A percentile compares a stretch with the other conserved stretches of the same genome.
Conservation (phyloP, 176 grass and related monocot genomes). For the Bothriochloa decipiens region DNA sequence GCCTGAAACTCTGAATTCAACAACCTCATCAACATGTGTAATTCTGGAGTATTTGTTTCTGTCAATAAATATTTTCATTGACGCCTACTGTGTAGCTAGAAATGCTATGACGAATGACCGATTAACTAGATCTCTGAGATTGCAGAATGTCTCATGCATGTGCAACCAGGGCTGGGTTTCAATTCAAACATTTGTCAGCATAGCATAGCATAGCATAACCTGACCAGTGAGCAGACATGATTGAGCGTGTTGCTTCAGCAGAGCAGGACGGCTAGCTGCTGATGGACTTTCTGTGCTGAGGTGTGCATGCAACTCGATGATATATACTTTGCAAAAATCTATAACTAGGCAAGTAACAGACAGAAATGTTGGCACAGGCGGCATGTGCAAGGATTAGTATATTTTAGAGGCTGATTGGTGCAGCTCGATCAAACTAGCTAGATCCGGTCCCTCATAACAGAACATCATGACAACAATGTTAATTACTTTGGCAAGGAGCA, state of each 20-base stretch:
- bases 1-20: constrained; percentile 7
- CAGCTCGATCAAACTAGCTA: background rate
- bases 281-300: background rate
- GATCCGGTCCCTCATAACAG: background rate
- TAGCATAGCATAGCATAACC: background rate
- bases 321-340: too few species aligned
- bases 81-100: background rate
- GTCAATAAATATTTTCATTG: background rate
- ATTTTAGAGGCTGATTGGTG: background rate
- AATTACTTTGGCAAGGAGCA: background rate
- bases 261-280: background rate
- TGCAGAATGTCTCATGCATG: background rate
- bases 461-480: background rate
- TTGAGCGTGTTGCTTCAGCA: background rate
- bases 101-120: background rate
- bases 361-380: background rate
- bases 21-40: background rate
- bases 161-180: background rate
- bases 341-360: background rate
- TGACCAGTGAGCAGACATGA: background rate
- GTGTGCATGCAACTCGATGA: background rate
- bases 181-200: background rate
- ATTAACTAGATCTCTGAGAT: background rate
- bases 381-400: constrained; percentile 17
- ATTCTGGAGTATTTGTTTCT: background rate